phyloP scores from a whole-genome alignment of 345 rosid species.

The Sonneratia alba region DNA sequence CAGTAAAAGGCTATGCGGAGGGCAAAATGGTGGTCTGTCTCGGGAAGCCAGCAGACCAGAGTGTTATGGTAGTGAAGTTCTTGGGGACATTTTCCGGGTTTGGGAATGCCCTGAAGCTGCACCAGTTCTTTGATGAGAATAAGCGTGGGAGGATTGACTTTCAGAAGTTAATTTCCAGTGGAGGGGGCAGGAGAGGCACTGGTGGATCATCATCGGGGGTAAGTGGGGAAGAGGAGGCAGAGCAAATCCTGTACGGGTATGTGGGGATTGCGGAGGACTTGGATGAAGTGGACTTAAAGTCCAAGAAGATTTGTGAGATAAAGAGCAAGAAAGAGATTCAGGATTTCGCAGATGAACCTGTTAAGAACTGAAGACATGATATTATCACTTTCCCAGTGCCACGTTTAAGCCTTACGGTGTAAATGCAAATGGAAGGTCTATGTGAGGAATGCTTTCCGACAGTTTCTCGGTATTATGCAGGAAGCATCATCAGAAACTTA shows the following conservation, averaged over 20 bases:
- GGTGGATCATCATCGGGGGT: conserved; percentile 8
- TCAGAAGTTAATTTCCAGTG: conserved; percentile 12
- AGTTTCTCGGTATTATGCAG: no score
- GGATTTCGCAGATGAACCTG: conserved; percentile 53
- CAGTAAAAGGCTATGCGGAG: conserved; percentile 40
- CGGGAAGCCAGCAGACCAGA: conserved; percentile 49
- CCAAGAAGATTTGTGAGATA: conserved; percentile 30
- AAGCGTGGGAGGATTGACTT: conserved; percentile 38
- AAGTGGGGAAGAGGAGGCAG: conserved; percentile 27
- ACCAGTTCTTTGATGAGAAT: conserved; percentile 30
- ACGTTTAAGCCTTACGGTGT: no score
- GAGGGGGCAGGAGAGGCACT: conserved; percentile 4
- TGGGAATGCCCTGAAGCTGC: conserved; percentile 36
- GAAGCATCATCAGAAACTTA: no score
- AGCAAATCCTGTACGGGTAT: conserved; percentile 35
- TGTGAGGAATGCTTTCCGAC: no score
- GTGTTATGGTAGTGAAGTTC: conserved; percentile 42
- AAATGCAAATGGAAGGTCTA: no score
- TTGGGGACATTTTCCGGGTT: conserved; percentile 40
- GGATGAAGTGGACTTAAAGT: conserved; percentile 38
- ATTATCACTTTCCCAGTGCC: background rate
- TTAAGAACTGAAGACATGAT: conserved; percentile 15
- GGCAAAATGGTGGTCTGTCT: conserved; percentile 41
- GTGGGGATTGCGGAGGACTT: conserved; percentile 49
- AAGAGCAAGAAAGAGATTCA: conserved; percentile 49